Percentiles rank a stretch among this genome's conserved stretches.
These are phyloP conservation scores for Suillus weaverae DNA, from an alignment of 768 basidiomycete species.

Conservation along the genomic window DNA sequence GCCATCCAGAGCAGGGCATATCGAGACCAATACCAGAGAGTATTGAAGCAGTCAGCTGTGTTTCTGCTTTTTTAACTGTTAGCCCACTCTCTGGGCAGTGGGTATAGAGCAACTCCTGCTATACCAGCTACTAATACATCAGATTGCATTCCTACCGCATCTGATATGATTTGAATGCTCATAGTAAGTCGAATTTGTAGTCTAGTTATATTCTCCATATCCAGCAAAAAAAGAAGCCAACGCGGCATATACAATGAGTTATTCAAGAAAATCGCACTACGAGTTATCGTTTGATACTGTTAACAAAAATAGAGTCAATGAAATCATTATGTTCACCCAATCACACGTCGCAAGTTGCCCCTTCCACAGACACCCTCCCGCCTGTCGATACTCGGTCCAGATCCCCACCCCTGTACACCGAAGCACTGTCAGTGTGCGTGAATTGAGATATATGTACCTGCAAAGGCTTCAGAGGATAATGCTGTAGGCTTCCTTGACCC, in stretches of 20 bases:
- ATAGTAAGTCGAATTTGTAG: background rate
- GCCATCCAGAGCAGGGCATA: background rate
- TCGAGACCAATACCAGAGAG: background rate
- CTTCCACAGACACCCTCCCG: background rate
- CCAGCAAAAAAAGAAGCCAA: background rate
- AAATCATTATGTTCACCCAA: background rate
- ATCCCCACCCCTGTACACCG: background rate
- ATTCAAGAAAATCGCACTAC: background rate
- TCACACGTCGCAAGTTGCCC: background rate
- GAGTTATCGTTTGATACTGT: background rate
- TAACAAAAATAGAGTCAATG: background rate
- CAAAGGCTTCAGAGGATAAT: constrained; percentile 5
- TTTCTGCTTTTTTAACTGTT: too few species aligned
- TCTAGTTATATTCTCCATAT: background rate
- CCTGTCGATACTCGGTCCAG: background rate
- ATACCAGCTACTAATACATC: background rate
- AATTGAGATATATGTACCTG: constrained; percentile 9
- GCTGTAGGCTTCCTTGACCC: background rate
- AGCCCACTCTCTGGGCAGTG: too few species aligned
- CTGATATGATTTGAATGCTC: background rate
- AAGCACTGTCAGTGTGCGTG: background rate
- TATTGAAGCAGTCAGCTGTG: too few species aligned
- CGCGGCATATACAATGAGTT: background rate
- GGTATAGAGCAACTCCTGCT: too few species aligned
- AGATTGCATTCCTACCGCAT: background rate